Percentiles rank a stretch among this genome's conserved stretches.
These are phyloP conservation scores for Sporothrix globosa DNA, from an alignment of 2,329 filamentous ascomycete species.

Conservation along the genomic window DNA sequence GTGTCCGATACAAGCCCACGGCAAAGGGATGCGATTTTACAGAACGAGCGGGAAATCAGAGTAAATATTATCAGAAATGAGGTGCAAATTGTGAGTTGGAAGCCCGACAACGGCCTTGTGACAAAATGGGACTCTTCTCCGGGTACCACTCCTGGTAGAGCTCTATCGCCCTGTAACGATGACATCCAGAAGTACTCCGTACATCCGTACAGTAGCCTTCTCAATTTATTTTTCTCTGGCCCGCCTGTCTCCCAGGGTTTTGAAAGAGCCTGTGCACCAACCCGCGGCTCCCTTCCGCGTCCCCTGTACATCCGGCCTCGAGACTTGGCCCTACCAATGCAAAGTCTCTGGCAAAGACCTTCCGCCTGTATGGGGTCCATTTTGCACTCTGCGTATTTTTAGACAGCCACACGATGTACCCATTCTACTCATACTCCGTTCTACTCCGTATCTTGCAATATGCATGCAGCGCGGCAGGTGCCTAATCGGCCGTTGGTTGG, in stretches of 20 bases:
- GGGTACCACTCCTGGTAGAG: too few species aligned
- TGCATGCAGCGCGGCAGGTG: slow-evolving; percentile 7
- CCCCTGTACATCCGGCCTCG: neutral
- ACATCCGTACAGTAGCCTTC: too few species aligned
- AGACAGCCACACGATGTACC: neutral
- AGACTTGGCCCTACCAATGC: neutral
- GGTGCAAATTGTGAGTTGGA: neutral
- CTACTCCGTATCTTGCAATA: neutral
- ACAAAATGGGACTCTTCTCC: too few species aligned
- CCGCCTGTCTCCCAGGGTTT: neutral
- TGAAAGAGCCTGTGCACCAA: neutral
- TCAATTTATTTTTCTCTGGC: neutral
- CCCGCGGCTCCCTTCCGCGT: neutral
- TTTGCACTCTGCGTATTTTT: neutral
- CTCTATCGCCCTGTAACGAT: too few species aligned
- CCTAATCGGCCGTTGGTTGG: neutral
- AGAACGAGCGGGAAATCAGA: neutral
- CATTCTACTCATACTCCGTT: too few species aligned
- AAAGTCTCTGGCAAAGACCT: neutral
- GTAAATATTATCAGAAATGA: neutral
- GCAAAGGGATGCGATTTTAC: neutral
- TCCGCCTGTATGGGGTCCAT: neutral
- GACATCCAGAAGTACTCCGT: too few species aligned
- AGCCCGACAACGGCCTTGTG: neutral
- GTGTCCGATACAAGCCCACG: neutral